Conservation (phyloP, 2,329 filamentous ascomycete genomes). For the Aspergillus chevalieri region DNA sequence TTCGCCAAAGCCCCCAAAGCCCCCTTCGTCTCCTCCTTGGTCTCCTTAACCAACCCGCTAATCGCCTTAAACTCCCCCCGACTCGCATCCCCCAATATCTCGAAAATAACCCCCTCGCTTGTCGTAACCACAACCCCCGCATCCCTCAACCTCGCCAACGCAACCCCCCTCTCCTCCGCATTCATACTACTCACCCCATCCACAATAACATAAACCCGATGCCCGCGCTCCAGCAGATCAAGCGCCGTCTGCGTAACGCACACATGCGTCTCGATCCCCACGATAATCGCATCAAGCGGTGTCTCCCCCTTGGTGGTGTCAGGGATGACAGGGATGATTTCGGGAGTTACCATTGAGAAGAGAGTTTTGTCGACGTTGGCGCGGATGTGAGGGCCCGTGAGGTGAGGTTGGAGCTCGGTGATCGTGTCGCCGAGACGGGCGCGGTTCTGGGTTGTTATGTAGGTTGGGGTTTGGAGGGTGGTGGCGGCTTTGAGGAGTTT, state of each 20-base stretch:
- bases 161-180: conserved; percentile 70
- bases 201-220: conserved; percentile 78
- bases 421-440: conserved; percentile 75
- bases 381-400: conserved; percentile 40
- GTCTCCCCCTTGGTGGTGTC: conserved; percentile 25
- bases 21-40: conserved; percentile 61
- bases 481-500: conserved; percentile 61
- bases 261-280: conserved; percentile 91
- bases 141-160: conserved; percentile 66
- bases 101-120: conserved; percentile 85
- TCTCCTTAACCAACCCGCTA: conserved; percentile 72
- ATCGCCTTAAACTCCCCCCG: conserved; percentile 65
- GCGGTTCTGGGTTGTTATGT: conserved; percentile 79
- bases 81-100: conserved; percentile 76
- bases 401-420: conserved; percentile 58
- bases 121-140: conserved; percentile 76
- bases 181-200: conserved; percentile 90
- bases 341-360: conserved; percentile 80
- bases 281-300: conserved; percentile 61
- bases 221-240: conserved; percentile 68
- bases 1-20: conserved; percentile 62
- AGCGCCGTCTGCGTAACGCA: conserved; percentile 90
- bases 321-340: conserved; percentile 46
- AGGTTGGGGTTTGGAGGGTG: conserved; percentile 61
- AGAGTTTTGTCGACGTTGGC: conserved; percentile 73